Percentiles rank a stretch among this genome's conserved stretches.
Evolutionary conservation across 306 rosid species (phyloP).

Genomic region (Argentina anserina): DNA sequence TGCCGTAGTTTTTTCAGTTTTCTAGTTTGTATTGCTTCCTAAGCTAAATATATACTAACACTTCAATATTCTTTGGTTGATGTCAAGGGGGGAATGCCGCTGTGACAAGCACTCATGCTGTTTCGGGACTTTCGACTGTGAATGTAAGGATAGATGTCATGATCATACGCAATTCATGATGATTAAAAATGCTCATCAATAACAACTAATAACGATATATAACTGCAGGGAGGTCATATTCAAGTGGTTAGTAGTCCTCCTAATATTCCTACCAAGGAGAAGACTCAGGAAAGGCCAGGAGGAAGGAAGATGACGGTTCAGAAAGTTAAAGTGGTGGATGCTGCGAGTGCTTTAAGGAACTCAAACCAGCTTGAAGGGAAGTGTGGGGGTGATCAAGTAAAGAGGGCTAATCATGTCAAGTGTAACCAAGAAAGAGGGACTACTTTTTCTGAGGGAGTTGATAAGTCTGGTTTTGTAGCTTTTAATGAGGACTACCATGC

Average conservation of each 20-base stretch:
- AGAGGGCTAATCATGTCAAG: not conserved
- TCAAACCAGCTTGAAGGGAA: slow-evolving; percentile 6
- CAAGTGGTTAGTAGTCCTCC: not conserved
- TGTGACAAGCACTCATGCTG: not conserved
- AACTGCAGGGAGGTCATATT: not conserved
- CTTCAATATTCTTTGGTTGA: not conserved
- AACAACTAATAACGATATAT: not conserved
- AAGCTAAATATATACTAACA: not conserved
- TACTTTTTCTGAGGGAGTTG: not conserved
- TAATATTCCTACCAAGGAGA: not conserved
- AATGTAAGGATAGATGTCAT: not conserved
- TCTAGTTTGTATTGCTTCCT: not conserved
- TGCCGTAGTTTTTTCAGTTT: not conserved
- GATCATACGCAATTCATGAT: not conserved
- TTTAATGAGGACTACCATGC: slow-evolving; percentile 20
- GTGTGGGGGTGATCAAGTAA: not conserved
- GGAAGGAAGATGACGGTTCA: slow-evolving; percentile 9
- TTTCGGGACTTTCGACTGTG: not conserved
- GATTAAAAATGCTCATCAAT: not conserved
- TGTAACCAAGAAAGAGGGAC: not conserved
- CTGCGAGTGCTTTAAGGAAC: not conserved
- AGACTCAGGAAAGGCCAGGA: not conserved
- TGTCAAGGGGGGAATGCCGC: not conserved
- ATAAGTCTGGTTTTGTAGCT: slow-evolving; percentile 15
- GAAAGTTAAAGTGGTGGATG: not conserved